Base-by-base conservation (phyloP, 306 rosid species). In the Ormosia emarginata region DNA sequence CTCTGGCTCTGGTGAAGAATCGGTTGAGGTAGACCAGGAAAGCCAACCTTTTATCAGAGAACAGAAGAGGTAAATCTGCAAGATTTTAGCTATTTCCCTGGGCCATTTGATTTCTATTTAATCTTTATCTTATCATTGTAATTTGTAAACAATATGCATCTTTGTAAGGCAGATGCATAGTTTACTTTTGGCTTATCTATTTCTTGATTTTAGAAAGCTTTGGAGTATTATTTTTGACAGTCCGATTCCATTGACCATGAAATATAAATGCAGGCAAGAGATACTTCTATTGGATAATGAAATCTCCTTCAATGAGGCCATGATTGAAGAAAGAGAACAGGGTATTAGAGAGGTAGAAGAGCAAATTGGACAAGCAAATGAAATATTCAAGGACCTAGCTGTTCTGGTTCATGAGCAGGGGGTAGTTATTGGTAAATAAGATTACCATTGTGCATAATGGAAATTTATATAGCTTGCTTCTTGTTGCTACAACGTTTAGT, bases 321-420 rank as follows among this genome's bases (percentile, higher is more conserved):
- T 93, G 75, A 91, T 93, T 88, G 97, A 91, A 13, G 97, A 93
- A 87, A 91, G 97, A 83, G 97, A 93, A 14, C 94, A 89, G 63
- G 94, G 95, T 68, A 87, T 93, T 77, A 79, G 67, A 87, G 95
- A 93, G 64, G 89, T 93, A 11, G 78, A 93, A 85, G 92, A 84
- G 83, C 94, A 93, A 79, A 93, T 93, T 67, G 94, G 92, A 79
- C 79, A 91, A 77, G 94, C 87, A 67, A 88, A 82, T 77, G 95
- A 93, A 81, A 93, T 93, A 50, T 93, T 93, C 84, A 91, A 80
- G 86, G 97, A 93, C 85, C 92, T 93, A 65, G 97, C 97, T 67
- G 97, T 93, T 84, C 91, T 93, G 50, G 92, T 93, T 87, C 92
- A 93, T 74, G 94, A 91, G 67, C 97, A 93, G 75, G 95, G 95